A percentile compares a stretch with the other conserved stretches of the same genome.
Conservation (phyloP, 2,329 filamentous ascomycete species). For the Ophiocordyceps sinensis region DNA sequence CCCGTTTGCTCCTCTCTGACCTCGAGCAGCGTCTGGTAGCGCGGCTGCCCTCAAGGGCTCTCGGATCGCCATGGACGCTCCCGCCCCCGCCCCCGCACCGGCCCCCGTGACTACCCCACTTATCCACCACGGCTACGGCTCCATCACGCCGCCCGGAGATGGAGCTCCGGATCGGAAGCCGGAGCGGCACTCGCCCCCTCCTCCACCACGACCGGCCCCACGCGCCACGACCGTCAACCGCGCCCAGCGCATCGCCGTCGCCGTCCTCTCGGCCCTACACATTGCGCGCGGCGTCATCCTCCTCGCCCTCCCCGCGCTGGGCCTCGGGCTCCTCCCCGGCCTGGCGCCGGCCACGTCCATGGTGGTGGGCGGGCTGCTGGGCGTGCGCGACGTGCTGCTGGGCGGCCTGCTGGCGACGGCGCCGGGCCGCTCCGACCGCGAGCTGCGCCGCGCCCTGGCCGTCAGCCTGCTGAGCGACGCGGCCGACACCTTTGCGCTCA, state of each 20-base stretch:
- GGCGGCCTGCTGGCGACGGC: slow-evolving; percentile 14
- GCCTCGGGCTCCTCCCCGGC: slow-evolving; percentile 10
- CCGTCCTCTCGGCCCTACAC: slow-evolving; percentile 11
- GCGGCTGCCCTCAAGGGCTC: too few relatives aligned
- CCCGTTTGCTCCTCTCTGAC: too few relatives aligned
- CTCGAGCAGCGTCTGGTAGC: too few relatives aligned
- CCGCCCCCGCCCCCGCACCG: neutral
- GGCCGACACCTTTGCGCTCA: slow-evolving; percentile 18
- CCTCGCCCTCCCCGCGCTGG: slow-evolving; percentile 14
- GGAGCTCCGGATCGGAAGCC: neutral
- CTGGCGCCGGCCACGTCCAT: too few relatives aligned
- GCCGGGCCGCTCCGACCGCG: slow-evolving; percentile 5
- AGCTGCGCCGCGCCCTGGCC: slow-evolving; percentile 15
- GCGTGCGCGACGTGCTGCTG: slow-evolving; percentile 16
- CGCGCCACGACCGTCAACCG: slow-evolving; percentile 2
- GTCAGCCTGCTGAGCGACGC: slow-evolving; percentile 17
- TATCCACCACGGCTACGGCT: neutral
- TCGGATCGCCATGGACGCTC: neutral
- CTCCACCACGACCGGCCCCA: neutral
- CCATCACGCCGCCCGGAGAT: neutral
- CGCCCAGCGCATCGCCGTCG: slow-evolving; percentile 10
- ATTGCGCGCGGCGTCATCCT: slow-evolving; percentile 14
- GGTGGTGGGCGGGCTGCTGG: slow-evolving; percentile 16
- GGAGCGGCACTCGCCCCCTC: neutral
- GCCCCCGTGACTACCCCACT: neutral